A percentile compares a stretch with the other conserved stretches of the same genome.
Conservation (phyloP, 225 moss, liverwort and hornwort species). For the Physcomitrellopsis africana region DNA sequence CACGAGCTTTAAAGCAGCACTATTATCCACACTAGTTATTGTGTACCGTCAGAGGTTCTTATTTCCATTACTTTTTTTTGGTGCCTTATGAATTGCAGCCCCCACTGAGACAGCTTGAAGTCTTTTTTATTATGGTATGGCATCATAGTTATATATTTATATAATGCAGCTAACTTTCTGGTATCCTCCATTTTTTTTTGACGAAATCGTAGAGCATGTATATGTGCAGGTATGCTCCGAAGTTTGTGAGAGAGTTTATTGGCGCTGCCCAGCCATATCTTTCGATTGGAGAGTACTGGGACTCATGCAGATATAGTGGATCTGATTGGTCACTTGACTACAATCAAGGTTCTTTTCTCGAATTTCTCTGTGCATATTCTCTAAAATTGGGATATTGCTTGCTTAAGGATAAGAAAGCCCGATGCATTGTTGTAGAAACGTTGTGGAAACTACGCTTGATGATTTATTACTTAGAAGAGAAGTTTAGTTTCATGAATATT, state of each 20-base stretch:
- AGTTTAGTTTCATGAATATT: background rate
- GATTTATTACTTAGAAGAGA: background rate
- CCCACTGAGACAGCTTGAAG: background rate
- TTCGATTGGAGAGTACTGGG: conserved; percentile 92
- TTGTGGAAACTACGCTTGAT: background rate
- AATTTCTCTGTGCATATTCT: background rate
- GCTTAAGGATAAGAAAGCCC: background rate
- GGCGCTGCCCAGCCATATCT: conserved; percentile 75
- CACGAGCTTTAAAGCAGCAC: conserved; percentile 14
- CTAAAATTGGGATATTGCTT: background rate
- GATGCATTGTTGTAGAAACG: background rate
- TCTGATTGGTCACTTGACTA: conserved; percentile 63
- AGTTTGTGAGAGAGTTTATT: conserved; percentile 82
- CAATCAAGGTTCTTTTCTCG: conserved; percentile 66
- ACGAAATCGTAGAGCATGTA: conserved; percentile 4
- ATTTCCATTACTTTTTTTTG: too few relatives aligned
- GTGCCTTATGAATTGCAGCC: background rate
- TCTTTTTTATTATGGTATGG: background rate
- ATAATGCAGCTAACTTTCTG: background rate
- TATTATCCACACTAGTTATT: background rate
- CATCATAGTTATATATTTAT: background rate
- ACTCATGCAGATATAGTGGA: conserved; percentile 74
- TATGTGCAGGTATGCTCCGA: conserved; percentile 69
- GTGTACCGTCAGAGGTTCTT: too few relatives aligned
- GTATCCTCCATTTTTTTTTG: conserved; percentile 11